Conservation (phyloP, 2,329 filamentous ascomycete genomes). For the Colletotrichum liriopes region DNA sequence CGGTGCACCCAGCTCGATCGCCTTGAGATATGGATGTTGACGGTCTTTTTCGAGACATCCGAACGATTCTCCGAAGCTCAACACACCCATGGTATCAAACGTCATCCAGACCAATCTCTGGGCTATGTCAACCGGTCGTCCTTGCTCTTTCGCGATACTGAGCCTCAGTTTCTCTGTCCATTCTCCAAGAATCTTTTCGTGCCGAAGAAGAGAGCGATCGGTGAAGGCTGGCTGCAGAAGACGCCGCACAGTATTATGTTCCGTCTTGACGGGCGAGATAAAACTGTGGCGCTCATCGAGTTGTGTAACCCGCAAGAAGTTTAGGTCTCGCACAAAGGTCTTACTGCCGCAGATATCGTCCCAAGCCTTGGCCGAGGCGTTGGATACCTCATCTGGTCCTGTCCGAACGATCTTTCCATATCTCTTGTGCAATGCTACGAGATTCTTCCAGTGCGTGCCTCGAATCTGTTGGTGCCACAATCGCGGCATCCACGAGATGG, state of each 20-base stretch:
- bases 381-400: slow-evolving; percentile 3
- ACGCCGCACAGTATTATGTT: slow-evolving; percentile 1
- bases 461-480: not conserved
- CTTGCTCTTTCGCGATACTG: not conserved
- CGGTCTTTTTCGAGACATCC: not conserved
- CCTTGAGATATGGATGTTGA: slow-evolving; percentile 5
- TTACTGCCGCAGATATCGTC: slow-evolving; percentile 7
- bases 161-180: slow-evolving; percentile 5
- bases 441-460: slow-evolving; percentile 1
- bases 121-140: not conserved
- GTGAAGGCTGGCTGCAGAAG: slow-evolving; percentile 2
- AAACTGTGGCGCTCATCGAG: slow-evolving; percentile 9
- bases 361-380: slow-evolving; percentile 2
- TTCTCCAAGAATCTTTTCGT: not conserved
- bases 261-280: slow-evolving; percentile 3
- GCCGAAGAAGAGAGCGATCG: not conserved
- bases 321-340: not conserved
- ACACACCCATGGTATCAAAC: slow-evolving; percentile 4
- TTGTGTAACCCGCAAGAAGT: slow-evolving; percentile 3
- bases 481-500: not conserved
- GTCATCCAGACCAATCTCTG: slow-evolving; percentile 2
- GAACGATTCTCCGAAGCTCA: slow-evolving; percentile 5
- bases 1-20: slow-evolving; percentile 1
- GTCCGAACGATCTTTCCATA: slow-evolving; percentile 3
- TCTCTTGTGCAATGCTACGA: not conserved